Base-by-base conservation (phyloP, 768 basidiomycete species). In the Collybiopsis confluens region DNA sequence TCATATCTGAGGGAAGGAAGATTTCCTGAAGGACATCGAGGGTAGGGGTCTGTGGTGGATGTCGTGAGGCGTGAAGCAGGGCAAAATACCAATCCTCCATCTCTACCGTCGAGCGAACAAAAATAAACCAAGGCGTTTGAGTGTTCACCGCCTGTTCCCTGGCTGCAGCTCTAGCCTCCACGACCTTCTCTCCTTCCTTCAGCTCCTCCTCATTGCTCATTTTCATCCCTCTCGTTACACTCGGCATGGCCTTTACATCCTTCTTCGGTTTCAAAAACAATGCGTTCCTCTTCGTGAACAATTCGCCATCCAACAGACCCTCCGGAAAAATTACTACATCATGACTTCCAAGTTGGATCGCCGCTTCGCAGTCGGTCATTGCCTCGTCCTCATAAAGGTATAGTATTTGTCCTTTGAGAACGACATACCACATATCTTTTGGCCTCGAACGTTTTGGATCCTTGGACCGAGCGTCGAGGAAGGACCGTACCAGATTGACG, bases 11-110 rank as follows among this genome's bases (percentile, higher is more conserved):
- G 4, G 85, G 73, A 50, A 77, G 72, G 73, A 93, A 98, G 16
- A 96, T 76, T 33, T 77, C 64, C 37, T 75, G 73, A 45, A 89
- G 70, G 0, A 89, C 83, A 1, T 65, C 65, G 43, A 90, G 79
- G 6, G 77, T 81, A 2, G 86, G 79, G 2, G 80, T 79, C 54
- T 85, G 79, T 0, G 83, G 68, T 26, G 85, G 81, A 51, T 86
- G 69, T 54, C 81, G 73, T 7, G 85, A 83, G 0, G 88, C 87
- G 54, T 92, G 88, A 20, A 92, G 67, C 52, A 97, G 77, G 0
- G 91, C 77, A 33, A 92, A 71, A 66, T 93, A 93, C 92, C 94
- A 98, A 70, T 99, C 96, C 69, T 99, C 97, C 91, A 98, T 97
- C 64, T 93, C 90, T 51, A 85, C 73, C 67, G 86, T 92, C 26